These are phyloP conservation scores for Penicillium sp. DNA, from an alignment of 2,329 filamentous ascomycete genomes.

Conservation along the genomic window DNA sequence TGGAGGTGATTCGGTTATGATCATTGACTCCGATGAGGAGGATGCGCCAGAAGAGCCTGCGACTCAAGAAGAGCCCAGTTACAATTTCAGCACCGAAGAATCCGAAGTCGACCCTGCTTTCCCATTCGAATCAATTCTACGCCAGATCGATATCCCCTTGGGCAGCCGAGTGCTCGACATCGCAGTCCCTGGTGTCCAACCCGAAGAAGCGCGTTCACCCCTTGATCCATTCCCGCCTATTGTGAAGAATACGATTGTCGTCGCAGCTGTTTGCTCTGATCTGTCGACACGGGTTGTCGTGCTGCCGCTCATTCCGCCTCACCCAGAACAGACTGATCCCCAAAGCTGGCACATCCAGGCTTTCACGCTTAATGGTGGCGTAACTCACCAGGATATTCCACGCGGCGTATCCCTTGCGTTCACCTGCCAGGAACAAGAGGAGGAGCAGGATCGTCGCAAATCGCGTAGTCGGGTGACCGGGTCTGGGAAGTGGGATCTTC, in stretches of 20 bases:
- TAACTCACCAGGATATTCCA: constrained; percentile 57
- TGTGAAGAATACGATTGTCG: constrained; percentile 55
- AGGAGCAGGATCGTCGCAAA: constrained; percentile 33
- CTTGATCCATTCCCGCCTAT: constrained; percentile 52
- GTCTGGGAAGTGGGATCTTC: constrained; percentile 45
- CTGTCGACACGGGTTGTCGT: constrained; percentile 60
- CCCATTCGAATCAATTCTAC: constrained; percentile 59
- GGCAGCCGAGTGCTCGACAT: constrained; percentile 59
- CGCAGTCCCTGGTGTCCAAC: constrained; percentile 53
- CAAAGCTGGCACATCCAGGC: constrained; percentile 51
- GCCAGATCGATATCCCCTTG: constrained; percentile 59
- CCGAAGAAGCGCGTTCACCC: constrained; percentile 42
- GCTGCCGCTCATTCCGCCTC: constrained; percentile 59
- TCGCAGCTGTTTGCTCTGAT: constrained; percentile 61
- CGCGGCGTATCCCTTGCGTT: constrained; percentile 59
- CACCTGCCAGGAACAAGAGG: constrained; percentile 46
- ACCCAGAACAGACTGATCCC: constrained; percentile 43
- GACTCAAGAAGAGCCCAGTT: constrained; percentile 21
- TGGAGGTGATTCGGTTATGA: constrained; percentile 53
- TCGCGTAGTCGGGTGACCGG: constrained; percentile 34
- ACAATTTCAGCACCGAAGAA: constrained; percentile 59
- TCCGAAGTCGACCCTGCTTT: constrained; percentile 60
- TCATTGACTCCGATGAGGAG: constrained; percentile 62
- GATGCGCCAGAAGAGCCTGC: constrained; percentile 41
- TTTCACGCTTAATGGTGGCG: constrained; percentile 50